Evolutionary conservation across 345 rosid species (phyloP).

Genomic region (Physaria fendleri): DNA sequence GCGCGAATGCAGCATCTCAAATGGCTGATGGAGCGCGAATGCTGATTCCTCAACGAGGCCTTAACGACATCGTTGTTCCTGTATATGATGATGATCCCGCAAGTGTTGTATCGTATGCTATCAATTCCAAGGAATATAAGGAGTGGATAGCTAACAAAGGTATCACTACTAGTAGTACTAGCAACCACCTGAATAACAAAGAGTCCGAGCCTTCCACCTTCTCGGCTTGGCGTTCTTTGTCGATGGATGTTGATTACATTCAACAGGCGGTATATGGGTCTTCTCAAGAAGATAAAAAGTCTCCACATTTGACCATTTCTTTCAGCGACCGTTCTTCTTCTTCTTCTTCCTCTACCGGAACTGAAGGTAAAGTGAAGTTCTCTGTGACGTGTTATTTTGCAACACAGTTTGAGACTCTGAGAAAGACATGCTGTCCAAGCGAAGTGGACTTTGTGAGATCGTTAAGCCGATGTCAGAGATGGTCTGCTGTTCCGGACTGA

Average conservation of each 20-base stretch:
- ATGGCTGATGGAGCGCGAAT: conserved; percentile 78
- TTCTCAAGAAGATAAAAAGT: conserved; percentile 57
- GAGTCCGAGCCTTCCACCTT: conserved; percentile 42
- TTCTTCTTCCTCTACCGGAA: conserved; percentile 34
- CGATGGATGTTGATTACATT: conserved; percentile 55
- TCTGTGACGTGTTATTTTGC: conserved; percentile 89
- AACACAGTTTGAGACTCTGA: conserved; percentile 68
- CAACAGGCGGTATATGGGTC: conserved; percentile 46
- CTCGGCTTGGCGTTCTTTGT: conserved; percentile 58
- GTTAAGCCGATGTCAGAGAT: conserved; percentile 77
- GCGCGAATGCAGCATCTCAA: conserved; percentile 56
- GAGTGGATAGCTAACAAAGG: conserved; percentile 55
- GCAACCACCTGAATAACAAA: conserved; percentile 30
- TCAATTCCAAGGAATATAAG: conserved; percentile 70
- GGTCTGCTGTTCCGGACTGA: conserved; percentile 87
- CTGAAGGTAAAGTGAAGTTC: conserved; percentile 70
- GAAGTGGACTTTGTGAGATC: conserved; percentile 79
- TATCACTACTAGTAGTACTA: conserved; percentile 27
- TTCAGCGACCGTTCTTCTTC: conserved; percentile 63
- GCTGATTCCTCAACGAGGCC: conserved; percentile 53
- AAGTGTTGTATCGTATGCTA: conserved; percentile 85
- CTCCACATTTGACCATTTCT: conserved; percentile 70
- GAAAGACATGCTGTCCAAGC: conserved; percentile 75
- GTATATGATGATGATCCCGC: conserved; percentile 90
- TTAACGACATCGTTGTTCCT: conserved; percentile 59